Evolutionary conservation across 257 asterid genomes (phyloP).

Genomic region (Asclepias syriaca): DNA sequence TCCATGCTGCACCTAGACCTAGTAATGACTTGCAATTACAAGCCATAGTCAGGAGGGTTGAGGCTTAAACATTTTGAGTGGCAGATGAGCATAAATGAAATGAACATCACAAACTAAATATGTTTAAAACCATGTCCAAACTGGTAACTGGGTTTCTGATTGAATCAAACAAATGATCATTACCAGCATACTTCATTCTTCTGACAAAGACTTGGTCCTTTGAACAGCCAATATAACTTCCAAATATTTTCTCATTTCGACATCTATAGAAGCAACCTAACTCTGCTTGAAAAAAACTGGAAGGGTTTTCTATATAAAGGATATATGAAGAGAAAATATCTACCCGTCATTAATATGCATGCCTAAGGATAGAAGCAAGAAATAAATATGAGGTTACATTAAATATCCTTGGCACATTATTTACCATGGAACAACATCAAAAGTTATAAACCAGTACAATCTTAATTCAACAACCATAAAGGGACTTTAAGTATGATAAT

Average conservation of each 20-base stretch:
- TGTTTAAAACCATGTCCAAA: not conserved
- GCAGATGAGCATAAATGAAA: conserved; percentile 8
- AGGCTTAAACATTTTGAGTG: conserved; percentile 9
- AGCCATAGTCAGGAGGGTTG: conserved; percentile 17
- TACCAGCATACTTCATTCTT: not conserved
- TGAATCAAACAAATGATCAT: conserved; percentile 2
- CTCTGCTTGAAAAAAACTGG: not conserved
- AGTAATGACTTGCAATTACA: conserved; percentile 15
- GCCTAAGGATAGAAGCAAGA: not conserved
- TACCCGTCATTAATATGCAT: not conserved
- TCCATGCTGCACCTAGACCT: conserved; percentile 99
- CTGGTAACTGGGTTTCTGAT: not conserved
- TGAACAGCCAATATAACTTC: not conserved
- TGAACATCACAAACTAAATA: not conserved
- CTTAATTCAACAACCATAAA: not conserved
- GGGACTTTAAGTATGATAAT: not conserved
- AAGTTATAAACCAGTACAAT: not conserved
- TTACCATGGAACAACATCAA: not conserved
- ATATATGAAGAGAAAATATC: not conserved
- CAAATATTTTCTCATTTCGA: not conserved
- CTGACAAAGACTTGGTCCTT: not conserved
- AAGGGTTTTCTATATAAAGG: not conserved
- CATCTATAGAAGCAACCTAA: not conserved
- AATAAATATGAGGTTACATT: not conserved
- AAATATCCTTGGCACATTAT: not conserved